Base-by-base conservation (phyloP, 768 basidiomycete genomes). In the Strobilomyces confusus region DNA sequence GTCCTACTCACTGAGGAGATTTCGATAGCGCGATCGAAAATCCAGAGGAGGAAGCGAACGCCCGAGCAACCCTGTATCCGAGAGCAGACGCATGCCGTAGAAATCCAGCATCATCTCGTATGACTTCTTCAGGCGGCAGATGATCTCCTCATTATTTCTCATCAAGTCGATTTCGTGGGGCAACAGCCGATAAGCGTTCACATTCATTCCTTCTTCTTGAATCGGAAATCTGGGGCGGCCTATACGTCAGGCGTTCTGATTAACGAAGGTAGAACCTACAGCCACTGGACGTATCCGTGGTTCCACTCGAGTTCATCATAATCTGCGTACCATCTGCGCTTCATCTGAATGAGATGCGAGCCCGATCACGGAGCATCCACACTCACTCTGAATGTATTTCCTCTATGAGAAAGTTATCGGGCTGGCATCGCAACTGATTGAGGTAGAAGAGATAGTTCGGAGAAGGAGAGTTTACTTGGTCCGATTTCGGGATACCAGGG, bases 71-170 rank as follows among this genome's bases (percentile, higher is more conserved):
- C 87, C 87, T 0, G 84, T 81, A 37, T 81, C 77, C 23, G 69
- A 59, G 33, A 82, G 69, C 30, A 89, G 77, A 26, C 74, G 73
- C 84, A 89, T 87, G 22, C 87, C 88, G 63, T 87, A 90, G 71
- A 90, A 89, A 65, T 86, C 84, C 25, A 90, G 78, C 84, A 92
- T 87, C 59, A 89, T 76, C 56, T 68, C 72, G 66, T 89, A 89
- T 19, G 87, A 88, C 26, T 67, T 68, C 5, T 83, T 49, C 29
- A 89, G 60, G 36, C 85, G 80, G 52, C 69, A 56, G 44, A 82
- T 67, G 41, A 84, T 74, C 37, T 60, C 57, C 29, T 75, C 59
- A 63, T 82, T 75, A 14, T 69, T 68, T 60, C 74, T 83, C 78
- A 89, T 84, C 33, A 72, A 65, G 13, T 69, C 62, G 42, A 83